phyloP scores from a whole-genome alignment of 805 yeast species.

The Saturnispora silvae region DNA sequence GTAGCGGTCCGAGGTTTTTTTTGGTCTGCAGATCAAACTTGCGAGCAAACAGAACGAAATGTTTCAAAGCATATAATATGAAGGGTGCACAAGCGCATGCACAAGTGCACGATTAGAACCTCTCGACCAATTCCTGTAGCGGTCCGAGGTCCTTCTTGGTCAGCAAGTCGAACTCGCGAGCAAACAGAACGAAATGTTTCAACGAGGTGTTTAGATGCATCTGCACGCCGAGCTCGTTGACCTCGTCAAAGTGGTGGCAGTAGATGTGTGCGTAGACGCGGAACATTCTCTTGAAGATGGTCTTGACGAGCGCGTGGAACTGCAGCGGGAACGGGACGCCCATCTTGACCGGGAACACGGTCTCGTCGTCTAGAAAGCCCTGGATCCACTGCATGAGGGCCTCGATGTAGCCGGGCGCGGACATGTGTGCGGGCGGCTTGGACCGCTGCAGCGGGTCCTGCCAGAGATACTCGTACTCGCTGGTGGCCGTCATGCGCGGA shows the following conservation, averaged over 20 bases:
- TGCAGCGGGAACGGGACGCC: constrained; percentile 90
- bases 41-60: constrained; percentile 76
- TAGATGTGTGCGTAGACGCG: constrained; percentile 95
- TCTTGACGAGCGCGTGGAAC: constrained; percentile 67
- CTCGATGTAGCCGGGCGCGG: constrained; percentile 94
- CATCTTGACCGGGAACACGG: constrained; percentile 77
- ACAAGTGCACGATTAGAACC: constrained; percentile 25
- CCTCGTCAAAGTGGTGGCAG: constrained; percentile 95
- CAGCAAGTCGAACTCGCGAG: constrained; percentile 72
- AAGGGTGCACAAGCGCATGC: no score
- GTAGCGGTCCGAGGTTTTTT: constrained; percentile 87
- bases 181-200: constrained; percentile 85
- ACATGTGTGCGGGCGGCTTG: constrained; percentile 71
- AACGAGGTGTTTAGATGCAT: constrained; percentile 88
- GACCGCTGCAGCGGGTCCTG: constrained; percentile 56
- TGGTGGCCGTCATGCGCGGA: constrained; percentile 96
- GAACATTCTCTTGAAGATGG: constrained; percentile 83
- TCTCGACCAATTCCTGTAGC: constrained; percentile 66
- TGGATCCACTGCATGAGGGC: constrained; percentile 93
- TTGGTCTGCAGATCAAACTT: constrained; percentile 70
- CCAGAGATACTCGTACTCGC: constrained; percentile 95
- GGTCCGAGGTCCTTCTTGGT: constrained; percentile 86
- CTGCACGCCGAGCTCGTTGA: constrained; percentile 83
- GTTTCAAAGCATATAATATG: no score
- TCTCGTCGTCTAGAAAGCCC: constrained; percentile 81